Percentiles rank a stretch among this genome's conserved stretches.
Evolutionary conservation across 192 early-diverging fungal species (phyloP).

Genomic region (Fimicolochytrium jonesii): DNA sequence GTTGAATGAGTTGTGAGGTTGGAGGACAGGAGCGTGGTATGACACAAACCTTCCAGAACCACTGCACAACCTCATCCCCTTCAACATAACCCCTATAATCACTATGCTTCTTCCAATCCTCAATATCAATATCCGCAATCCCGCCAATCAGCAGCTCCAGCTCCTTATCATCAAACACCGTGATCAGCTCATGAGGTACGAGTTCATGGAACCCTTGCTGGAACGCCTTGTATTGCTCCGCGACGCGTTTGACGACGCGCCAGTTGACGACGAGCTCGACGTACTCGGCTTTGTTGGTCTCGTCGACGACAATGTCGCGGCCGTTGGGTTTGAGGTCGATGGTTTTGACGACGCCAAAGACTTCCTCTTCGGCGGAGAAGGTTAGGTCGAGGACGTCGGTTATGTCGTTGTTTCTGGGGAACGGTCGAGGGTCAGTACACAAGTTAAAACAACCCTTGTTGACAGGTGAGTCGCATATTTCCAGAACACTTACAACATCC

Average conservation of each 20-base stretch:
- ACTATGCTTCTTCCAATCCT: constrained; percentile 99
- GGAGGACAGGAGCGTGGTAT: too few relatives aligned
- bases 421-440: too few relatives aligned
- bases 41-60: constrained; percentile 98
- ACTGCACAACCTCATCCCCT: constrained; percentile 88
- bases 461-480: too few relatives aligned
- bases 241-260: constrained; percentile 82
- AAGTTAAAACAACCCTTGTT: too few relatives aligned
- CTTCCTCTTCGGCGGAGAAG: constrained; percentile 92
- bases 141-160: constrained; percentile 97
- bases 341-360: constrained; percentile 83
- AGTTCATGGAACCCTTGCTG: constrained; percentile 91
- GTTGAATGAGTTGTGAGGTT: too few relatives aligned
- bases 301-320: constrained; percentile 86
- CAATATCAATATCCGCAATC: constrained; percentile 92
- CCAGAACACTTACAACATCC: constrained; percentile 75
- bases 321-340: constrained; percentile 88
- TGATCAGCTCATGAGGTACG: constrained; percentile 90
- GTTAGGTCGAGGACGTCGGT: constrained; percentile 80
- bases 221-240: constrained; percentile 97
- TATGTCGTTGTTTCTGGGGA: constrained; percentile 75
- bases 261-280: constrained; percentile 86
- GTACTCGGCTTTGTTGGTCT: constrained; percentile 96
- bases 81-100: constrained; percentile 98
- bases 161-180: constrained; percentile 97